Conservation (phyloP, 768 basidiomycete species). For the Termitomyces sp. region DNA sequence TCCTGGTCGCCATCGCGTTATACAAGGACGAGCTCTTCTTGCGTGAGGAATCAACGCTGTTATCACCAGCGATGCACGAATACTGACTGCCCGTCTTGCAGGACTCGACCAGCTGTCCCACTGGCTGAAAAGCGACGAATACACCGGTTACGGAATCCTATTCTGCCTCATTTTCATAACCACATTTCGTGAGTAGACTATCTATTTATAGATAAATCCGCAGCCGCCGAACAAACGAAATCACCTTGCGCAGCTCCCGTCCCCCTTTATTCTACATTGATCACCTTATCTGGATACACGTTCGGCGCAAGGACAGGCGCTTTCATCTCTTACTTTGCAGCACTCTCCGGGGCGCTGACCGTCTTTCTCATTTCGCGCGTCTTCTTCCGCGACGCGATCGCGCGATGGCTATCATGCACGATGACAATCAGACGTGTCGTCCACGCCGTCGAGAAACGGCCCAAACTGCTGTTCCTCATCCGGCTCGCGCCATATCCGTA, state of each 20-base stretch:
- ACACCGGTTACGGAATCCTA: conserved; percentile 73
- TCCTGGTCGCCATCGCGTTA: conserved; percentile 76
- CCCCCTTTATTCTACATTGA: conserved; percentile 90
- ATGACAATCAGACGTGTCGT: conserved; percentile 75
- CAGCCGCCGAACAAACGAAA: neutral
- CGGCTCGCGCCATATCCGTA: conserved; percentile 89
- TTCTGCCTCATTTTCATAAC: conserved; percentile 82
- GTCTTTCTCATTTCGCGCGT: conserved; percentile 80
- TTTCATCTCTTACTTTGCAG: conserved; percentile 81
- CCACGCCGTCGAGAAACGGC: conserved; percentile 81
- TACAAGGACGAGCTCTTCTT: conserved; percentile 80
- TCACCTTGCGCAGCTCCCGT: conserved; percentile 60
- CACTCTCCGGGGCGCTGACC: conserved; percentile 75
- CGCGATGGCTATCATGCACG: conserved; percentile 66
- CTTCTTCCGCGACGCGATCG: conserved; percentile 66
- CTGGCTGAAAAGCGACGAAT: conserved; percentile 68
- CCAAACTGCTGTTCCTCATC: conserved; percentile 85
- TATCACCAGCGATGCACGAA: neutral
- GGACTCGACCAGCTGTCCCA: conserved; percentile 79
- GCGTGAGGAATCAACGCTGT: conserved; percentile 44
- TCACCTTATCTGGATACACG: conserved; percentile 88
- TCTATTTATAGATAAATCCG: conserved; percentile 6
- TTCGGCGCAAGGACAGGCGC: conserved; percentile 83
- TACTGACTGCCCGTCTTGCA: conserved; percentile 26
- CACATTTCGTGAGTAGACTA: conserved; percentile 66